phyloP scores from a whole-genome alignment of 352 stramenopile species.

The Phytopythium kandeliae region DNA sequence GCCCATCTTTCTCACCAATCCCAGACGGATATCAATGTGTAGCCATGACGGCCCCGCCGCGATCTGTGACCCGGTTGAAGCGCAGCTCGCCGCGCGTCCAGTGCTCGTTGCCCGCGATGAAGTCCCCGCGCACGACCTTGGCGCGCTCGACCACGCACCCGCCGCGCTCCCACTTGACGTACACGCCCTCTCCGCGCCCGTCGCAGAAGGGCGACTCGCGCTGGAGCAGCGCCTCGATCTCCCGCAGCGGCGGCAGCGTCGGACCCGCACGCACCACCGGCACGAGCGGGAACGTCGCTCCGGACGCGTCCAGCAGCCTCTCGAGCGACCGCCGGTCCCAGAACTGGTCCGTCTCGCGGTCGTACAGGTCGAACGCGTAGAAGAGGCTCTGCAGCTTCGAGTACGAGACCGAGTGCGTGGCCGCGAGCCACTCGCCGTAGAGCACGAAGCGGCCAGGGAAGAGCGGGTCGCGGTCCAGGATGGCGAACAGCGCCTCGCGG shows the following conservation, averaged over 20 bases:
- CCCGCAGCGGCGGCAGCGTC: slow-evolving; percentile 5
- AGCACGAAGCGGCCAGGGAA: slow-evolving; percentile 69
- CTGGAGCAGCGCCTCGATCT: slow-evolving; percentile 24
- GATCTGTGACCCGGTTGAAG: slow-evolving; percentile 28
- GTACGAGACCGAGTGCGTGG: slow-evolving; percentile 81
- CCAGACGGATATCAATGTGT: no score
- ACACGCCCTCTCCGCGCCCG: slow-evolving; percentile 41
- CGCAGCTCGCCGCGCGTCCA: slow-evolving; percentile 39
- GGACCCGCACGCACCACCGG: slow-evolving; percentile 16
- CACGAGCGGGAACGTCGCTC: slow-evolving; percentile 28
- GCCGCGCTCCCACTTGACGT: slow-evolving; percentile 48
- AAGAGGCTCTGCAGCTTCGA: slow-evolving; percentile 52
- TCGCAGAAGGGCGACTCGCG: slow-evolving; percentile 37
- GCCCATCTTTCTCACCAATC: no score
- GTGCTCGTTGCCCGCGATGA: slow-evolving; percentile 56
- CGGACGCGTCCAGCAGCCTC: slow-evolving; percentile 18
- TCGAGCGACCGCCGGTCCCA: slow-evolving; percentile 28
- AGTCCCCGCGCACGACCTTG: slow-evolving; percentile 65
- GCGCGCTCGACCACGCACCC: slow-evolving; percentile 37
- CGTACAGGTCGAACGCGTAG: slow-evolving; percentile 80
- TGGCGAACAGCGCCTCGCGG: slow-evolving; percentile 24
- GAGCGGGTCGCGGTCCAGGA: slow-evolving; percentile 41
- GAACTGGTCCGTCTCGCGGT: slow-evolving; percentile 44
- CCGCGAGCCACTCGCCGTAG: slow-evolving; percentile 80
- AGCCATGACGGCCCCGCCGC: no score